Base-by-base conservation (phyloP, 163 green algal genomes). In the Scenedesmus sp. region DNA sequence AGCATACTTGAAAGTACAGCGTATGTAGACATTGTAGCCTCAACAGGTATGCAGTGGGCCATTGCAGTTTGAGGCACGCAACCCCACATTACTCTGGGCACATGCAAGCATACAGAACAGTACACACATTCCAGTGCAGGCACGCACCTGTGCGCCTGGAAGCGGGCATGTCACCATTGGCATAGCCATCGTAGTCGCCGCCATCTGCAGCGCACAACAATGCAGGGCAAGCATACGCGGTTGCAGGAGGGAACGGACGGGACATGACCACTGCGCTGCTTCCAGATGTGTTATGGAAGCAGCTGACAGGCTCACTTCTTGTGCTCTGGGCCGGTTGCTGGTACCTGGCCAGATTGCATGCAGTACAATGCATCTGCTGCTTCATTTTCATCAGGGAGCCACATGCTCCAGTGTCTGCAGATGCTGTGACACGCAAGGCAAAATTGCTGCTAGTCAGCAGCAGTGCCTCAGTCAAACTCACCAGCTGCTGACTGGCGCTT, bases 131-230 rank as follows among this genome's bases (percentile, higher is more conserved):
- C 35, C 61, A 40, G 61, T 20, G 61, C 61, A 76, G 30, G 26
- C 30, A 37, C 30, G 7, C 26, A 76, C 65, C 65, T 76, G 65
- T 6, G 2, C 82, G 82, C 33, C 49, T 68, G 15, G 56, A 72
- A 15, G 68, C n/a, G 73, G 37, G 73, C 37, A 42, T 51, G 82
- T 46, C 51, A 42, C 85, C 85, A 43, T 90, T 90, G 72, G 40
- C 72, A 72, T 79, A 90, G 18, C n/a, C 72, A 30, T 90, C 85
- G 59, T 53, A 90, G 46, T 42, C 85, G 61, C 78, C 85, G 13
- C 35, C 43, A 30, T 90, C 33, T 73, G 83, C 46, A 49, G 46
- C 22, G 0, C 4, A 85, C 3, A 10, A 68, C 80, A 85, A 18
- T 2, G 53, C 46, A 53, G 6, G 46, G 46, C 46, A 53, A 53